Evolutionary conservation across 495 filamentous ascomycete species (phyloP), one percentile per base, ranked within the genome.

Genomic region (Penicillium psychrofluorescens): DNA sequence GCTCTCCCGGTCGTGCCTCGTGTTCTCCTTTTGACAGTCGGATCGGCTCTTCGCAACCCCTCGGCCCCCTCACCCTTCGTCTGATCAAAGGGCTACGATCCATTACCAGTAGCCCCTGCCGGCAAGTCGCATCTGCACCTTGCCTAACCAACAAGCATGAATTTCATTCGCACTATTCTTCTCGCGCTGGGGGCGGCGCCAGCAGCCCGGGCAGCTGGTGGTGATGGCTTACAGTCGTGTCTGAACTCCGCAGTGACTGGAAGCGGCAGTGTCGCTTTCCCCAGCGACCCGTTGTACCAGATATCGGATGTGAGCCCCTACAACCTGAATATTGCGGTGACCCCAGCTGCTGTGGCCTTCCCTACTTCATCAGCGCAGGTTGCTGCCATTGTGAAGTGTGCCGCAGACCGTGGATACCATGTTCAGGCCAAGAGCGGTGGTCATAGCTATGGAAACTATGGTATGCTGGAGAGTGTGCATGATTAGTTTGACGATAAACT

Each of bases 401-500:
- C 80, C 2, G 61, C 57, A 0, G 54, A 66, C n/a, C 67, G 68
- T 48, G 63, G 62, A 31, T 56, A 79, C 46, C 79, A 79, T 51
- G 80, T 88, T 27, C 81, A 84, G 48, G 69, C 85, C 5, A 81
- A 76, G 51, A 78, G 77, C 29, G 85, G 85, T 12, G 85, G 85
- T 5, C 85, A 88, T 55, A 84, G 79, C 8, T 86, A 83, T 61
- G 78, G 72, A 7, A 77, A 74, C 1, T 76, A 72, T 52, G 54
- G 54, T 53, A 50, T 50, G 31, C 11, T 31, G 27, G 11, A 16
- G 12, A 34, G 4, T n/a, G 15, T 13, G 11, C 22, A 4, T 8
- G 16, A 11, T 45, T 6, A 27, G 8, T 8, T 11, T 29, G 34
- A 35, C 35, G 7, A 33, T n/a, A 1, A 34, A 11, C 81, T 16